Evolutionary conservation across 2,329 filamentous ascomycete genomes (phyloP), one percentile per base, ranked within the genome.

Genomic region (Coniochaeta prunicola): DNA sequence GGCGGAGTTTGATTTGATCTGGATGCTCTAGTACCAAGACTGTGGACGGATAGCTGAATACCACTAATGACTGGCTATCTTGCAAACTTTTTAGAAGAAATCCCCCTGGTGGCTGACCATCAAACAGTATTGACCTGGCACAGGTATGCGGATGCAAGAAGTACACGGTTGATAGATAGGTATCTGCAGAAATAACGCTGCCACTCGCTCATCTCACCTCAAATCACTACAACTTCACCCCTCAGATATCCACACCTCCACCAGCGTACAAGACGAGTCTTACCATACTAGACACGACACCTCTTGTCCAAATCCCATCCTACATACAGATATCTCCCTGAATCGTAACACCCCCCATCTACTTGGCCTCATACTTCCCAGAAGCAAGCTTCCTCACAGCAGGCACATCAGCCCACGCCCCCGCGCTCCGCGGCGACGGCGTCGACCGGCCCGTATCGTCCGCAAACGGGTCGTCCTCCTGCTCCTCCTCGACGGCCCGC

Each of bases 321-420:
- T 48, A 53, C 34, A 33, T 48, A 60, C 48, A 48, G 15, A 45
- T 21, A 58, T 33, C 30, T 24, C 34, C 53, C 4, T 4, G 33
- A 9, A 36, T 5, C 33, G n/a, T n/a, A 36, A 45, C 21, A 8
- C 6, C 42, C 8, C 24, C 19, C 10, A 48, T 61, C 64, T 60
- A 75, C 59, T 70, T 77, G 28, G 84, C 83, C 66, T 90, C 84
- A 71, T 94, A 96, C 73, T 87, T 89, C 53, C 90, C 91, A 68
- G 84, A 87, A 26, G 89, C 80, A 64, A 94, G 71, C 74, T 87
- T 92, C 72, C 83, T 84, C 58, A 80, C 75, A 5, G 82, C 78
- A 12, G 85, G 83, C 38, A 96, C 81, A 42, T 85, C 82, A 30
- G 81, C 80, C 91, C 91, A 96, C 53, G 65, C 70, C 30, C 66